Base-by-base conservation (phyloP, 2,329 filamentous ascomycete genomes). In the Monosporascus sp. region DNA sequence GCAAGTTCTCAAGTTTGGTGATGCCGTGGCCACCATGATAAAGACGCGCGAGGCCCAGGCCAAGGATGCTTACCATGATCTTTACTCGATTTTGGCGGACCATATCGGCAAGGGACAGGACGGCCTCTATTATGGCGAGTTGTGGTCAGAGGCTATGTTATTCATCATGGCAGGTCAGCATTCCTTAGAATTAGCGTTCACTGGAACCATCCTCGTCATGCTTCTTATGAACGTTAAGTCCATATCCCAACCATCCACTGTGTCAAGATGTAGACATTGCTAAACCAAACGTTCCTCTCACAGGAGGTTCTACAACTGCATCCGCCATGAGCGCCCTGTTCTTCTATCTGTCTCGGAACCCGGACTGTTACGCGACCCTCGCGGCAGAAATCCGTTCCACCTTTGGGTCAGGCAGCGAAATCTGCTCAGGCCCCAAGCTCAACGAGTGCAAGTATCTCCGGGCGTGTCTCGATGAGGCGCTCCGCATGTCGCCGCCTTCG, bases 301-400 rank as follows among this genome's bases (percentile, higher is more conserved):
- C 22, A 54, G 54, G 49, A 1, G 54, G 54, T 1, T 52, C 52
- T 14, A 57, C 54, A 1, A 44, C 45, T 1, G 34, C 2, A 11
- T 36, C 20, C 6, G 50, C 50, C 17, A 22, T 48, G 34, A 51
- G 42, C 24, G 50, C 50, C 14, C 5, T 52, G 24, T 55, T 64
- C 42, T 65, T 64, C 53, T 62, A 61, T 47, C 49, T 65, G 1
- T 51, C 56, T 3, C 55, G 54, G 14, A 48, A 60, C 27, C 54
- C 52, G 31, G 27, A 20, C 18, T 55, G 14, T 41, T 51, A 51
- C 31, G 42, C 20, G 38, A 60, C 45, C 31, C 58, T 53, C n/a
- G 56, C 24, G 6, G 11, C 38, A 3, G 51, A 57, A 18, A 27
- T 64, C 51, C 57, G 55, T 3, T 25, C 47, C 2, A 51, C 36